Evolutionary conservation across 768 basidiomycete genomes (phyloP).

Genomic region (Tephrocybe sp.): DNA sequence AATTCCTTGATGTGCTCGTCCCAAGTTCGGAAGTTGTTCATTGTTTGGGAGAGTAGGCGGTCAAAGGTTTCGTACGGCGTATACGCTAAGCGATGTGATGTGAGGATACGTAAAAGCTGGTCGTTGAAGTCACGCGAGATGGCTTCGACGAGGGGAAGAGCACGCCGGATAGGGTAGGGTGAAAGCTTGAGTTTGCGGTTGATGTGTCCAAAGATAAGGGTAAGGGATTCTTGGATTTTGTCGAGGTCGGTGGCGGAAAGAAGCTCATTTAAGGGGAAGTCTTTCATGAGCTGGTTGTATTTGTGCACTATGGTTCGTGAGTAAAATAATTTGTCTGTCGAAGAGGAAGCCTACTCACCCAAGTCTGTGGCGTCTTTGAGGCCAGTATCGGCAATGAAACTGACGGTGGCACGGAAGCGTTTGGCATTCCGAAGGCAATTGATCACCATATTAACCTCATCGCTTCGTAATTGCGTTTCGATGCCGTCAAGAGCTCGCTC

Average conservation of each 20-base stretch:
- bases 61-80: constrained; percentile 95
- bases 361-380: constrained; percentile 90
- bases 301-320: constrained; percentile 70
- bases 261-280: constrained; percentile 96
- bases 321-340: neutral
- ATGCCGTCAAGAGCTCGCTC: constrained; percentile 93
- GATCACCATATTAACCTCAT: constrained; percentile 90
- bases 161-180: constrained; percentile 94
- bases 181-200: constrained; percentile 95
- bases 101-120: constrained; percentile 86
- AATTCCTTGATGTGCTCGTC: constrained; percentile 91
- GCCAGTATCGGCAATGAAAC: constrained; percentile 97
- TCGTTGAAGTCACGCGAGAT: constrained; percentile 98
- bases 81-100: constrained; percentile 88
- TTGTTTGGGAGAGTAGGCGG: constrained; percentile 70
- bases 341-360: constrained; percentile 44
- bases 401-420: constrained; percentile 94
- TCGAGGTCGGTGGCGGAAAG: constrained; percentile 94
- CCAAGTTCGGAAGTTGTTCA: constrained; percentile 82
- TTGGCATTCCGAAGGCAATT: constrained; percentile 95
- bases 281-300: constrained; percentile 98
- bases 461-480: constrained; percentile 85
- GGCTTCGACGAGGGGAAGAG: constrained; percentile 94
- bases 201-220: constrained; percentile 87
- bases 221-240: constrained; percentile 88